A percentile compares a stretch with the other conserved stretches of the same genome.
Evolutionary conservation across 495 filamentous ascomycete genomes (phyloP).

Genomic region (Hypoxylon fuscum): DNA sequence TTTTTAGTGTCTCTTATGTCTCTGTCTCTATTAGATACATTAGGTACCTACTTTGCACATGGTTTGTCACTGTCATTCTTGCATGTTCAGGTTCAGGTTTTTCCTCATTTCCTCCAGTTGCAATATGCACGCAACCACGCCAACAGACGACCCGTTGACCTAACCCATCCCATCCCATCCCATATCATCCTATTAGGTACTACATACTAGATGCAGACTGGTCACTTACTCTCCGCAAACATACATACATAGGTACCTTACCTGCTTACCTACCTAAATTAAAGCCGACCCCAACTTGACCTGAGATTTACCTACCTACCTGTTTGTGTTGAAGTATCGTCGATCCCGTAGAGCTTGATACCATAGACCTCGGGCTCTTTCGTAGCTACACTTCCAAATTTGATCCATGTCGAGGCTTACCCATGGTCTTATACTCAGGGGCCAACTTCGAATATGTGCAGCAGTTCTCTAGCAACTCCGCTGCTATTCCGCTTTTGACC

Average conservation of each 20-base stretch:
- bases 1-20: not conserved
- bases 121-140: conserved; percentile 34
- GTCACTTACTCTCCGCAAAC: conserved; percentile 19
- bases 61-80: conserved; percentile 7
- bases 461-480: conserved; percentile 23
- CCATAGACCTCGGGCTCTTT: not conserved
- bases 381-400: conserved; percentile 4
- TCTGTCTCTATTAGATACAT: too few species aligned
- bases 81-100: conserved; percentile 12
- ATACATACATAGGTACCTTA: conserved; percentile 18
- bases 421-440: conserved; percentile 13
- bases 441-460: conserved; percentile 30
- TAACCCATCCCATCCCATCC: too few species aligned
- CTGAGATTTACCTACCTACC: not conserved
- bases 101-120: conserved; percentile 13
- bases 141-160: conserved; percentile 17
- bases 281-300: not conserved
- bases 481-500: conserved; percentile 37
- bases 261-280: conserved; percentile 18
- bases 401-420: conserved; percentile 27
- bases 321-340: conserved; percentile 16
- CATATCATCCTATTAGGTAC: conserved; percentile 12
- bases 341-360: conserved; percentile 24
- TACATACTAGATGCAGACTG: too few species aligned
- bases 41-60: not conserved